Percentiles rank a stretch among this genome's conserved stretches.
These are phyloP conservation scores for Hypoxylon sp. DNA, from an alignment of 2,329 filamentous ascomycete genomes.

Conservation along the genomic window DNA sequence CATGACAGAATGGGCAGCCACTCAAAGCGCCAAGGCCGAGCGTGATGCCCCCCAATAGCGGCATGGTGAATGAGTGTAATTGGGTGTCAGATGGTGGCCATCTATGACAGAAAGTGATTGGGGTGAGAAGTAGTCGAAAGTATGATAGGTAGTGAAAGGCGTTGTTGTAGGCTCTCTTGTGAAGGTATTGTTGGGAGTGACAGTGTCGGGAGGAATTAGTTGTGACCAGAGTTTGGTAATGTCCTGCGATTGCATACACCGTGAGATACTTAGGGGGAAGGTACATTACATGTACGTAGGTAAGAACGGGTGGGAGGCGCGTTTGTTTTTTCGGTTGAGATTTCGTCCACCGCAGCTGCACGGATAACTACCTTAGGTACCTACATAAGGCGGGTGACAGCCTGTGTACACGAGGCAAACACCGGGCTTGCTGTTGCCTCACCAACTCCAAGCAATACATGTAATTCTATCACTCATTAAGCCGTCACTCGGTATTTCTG, in stretches of 20 bases:
- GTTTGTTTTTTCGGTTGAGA: slow-evolving; percentile 11
- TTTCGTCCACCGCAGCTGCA: neutral
- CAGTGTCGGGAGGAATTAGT: slow-evolving; percentile 13
- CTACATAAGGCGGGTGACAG: too few species aligned
- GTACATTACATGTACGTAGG: neutral
- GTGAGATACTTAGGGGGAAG: neutral
- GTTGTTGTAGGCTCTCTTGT: slow-evolving; percentile 6
- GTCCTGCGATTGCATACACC: slow-evolving; percentile 10
- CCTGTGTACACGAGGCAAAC: too few species aligned
- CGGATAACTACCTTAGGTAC: too few species aligned
- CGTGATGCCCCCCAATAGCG: neutral
- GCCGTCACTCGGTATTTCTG: too few species aligned
- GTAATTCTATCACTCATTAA: too few species aligned
- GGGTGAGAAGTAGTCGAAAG: slow-evolving; percentile 5
- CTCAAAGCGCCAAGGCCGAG: slow-evolving; percentile 11
- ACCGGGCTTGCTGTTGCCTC: too few species aligned
- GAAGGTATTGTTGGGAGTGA: slow-evolving; percentile 1
- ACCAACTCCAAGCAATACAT: too few species aligned
- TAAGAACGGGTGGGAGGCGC: neutral
- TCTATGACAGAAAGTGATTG: slow-evolving; percentile 8
- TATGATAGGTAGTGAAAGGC: slow-evolving; percentile 3
- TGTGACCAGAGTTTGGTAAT: slow-evolving; percentile 4
- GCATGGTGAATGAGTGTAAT: slow-evolving; percentile 13
- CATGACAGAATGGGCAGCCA: slow-evolving; percentile 18
- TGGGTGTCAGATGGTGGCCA: slow-evolving; percentile 7